Conservation (phyloP, 495 filamentous ascomycete species). For the Lentithecium fluviatile region DNA sequence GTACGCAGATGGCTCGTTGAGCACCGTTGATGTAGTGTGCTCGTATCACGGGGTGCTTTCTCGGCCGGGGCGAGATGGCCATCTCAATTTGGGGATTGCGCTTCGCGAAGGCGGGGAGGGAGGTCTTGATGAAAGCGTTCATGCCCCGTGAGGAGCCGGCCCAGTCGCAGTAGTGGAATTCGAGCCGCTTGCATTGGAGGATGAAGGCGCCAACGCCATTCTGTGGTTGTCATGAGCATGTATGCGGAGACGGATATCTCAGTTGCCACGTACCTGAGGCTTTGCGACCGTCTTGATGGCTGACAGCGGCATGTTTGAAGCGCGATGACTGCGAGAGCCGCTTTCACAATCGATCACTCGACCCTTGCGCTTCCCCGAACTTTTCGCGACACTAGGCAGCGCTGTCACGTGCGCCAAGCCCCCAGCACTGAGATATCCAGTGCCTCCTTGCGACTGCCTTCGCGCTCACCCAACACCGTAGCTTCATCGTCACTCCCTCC, state of each 20-base stretch:
- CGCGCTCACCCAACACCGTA: no score
- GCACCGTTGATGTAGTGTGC: constrained; percentile 89
- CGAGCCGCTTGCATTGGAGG: constrained; percentile 90
- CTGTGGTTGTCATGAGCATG: constrained; percentile 48
- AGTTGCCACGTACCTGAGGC: constrained; percentile 54
- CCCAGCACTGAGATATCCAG: constrained; percentile 6
- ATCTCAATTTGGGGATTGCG: constrained; percentile 88
- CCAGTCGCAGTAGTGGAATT: constrained; percentile 96
- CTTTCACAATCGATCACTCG: not conserved
- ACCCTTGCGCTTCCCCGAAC: not conserved
- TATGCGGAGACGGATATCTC: not conserved
- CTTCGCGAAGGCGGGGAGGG: constrained; percentile 72
- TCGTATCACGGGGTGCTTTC: constrained; percentile 80
- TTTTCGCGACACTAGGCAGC: constrained; percentile 6
- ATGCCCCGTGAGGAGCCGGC: constrained; percentile 89
- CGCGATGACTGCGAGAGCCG: not conserved
- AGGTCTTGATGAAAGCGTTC: constrained; percentile 79
- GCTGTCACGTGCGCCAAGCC: constrained; percentile 11
- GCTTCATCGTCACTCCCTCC: constrained; percentile 9
- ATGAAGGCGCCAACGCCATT: constrained; percentile 98
- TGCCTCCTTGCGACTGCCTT: not conserved
- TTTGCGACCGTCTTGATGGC: constrained; percentile 59
- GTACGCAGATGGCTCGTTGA: constrained; percentile 82
- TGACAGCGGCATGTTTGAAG: constrained; percentile 64
- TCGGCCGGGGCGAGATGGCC: constrained; percentile 80